Evolutionary conservation across 2,329 filamentous ascomycete genomes (phyloP).

Genomic region (Diaporthe citri): DNA sequence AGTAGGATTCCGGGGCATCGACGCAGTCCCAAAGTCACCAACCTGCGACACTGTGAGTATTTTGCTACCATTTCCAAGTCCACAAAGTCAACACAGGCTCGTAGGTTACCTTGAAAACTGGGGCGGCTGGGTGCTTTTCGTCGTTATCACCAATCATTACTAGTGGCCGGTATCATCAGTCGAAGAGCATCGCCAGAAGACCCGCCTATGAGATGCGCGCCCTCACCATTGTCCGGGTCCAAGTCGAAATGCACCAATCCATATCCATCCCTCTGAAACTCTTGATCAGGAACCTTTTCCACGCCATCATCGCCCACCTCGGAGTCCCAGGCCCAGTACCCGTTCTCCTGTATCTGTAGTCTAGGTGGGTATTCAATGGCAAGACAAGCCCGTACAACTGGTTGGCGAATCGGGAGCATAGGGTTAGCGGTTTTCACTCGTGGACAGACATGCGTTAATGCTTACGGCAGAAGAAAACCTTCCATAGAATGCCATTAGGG

Average conservation of each 20-base stretch:
- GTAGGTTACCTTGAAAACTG: slow-evolving; percentile 8
- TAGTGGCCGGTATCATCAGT: background rate
- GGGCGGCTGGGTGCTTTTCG: background rate
- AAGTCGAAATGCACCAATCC: slow-evolving; percentile 18
- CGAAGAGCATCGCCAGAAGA: background rate
- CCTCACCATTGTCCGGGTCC: slow-evolving; percentile 7
- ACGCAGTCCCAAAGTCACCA: background rate
- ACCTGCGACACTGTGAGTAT: background rate
- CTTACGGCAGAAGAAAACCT: slow-evolving; percentile 24
- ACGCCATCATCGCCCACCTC: background rate
- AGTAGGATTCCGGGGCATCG: background rate
- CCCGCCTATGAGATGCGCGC: too few relatives aligned
- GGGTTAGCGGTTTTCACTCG: background rate
- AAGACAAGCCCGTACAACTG: slow-evolving; percentile 10
- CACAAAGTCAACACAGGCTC: background rate
- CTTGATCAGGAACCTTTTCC: background rate
- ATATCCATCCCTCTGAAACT: background rate
- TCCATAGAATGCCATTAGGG: background rate
- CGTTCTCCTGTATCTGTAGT: background rate
- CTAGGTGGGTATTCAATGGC: slow-evolving; percentile 17
- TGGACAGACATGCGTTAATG: background rate
- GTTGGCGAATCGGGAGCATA: background rate
- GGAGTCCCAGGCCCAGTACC: background rate
- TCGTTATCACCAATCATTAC: slow-evolving; percentile 1
- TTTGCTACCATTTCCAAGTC: background rate